Conservation (phyloP, 2,329 filamentous ascomycete species). For the Triangularia setosa region DNA sequence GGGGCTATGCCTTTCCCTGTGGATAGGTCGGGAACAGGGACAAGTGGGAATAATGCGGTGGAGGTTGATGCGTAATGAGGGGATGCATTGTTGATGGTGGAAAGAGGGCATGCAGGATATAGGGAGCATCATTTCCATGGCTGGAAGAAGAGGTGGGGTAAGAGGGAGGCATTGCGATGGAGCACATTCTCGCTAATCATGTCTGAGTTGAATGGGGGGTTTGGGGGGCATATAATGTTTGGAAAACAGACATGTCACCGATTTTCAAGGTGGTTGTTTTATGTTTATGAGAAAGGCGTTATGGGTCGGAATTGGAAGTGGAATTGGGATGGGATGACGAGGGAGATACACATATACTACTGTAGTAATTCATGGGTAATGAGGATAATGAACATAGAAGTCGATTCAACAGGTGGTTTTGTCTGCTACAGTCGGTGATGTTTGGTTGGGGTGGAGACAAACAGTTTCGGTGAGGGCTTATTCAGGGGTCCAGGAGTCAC, state of each 20-base stretch:
- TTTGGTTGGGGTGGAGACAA: neutral
- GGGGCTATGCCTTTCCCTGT: neutral
- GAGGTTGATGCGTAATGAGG: neutral
- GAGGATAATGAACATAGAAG: neutral
- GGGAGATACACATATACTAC: neutral
- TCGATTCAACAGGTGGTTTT: neutral
- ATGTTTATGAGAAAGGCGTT: neutral
- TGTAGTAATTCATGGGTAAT: neutral
- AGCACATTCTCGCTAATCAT: neutral
- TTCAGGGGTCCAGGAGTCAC: neutral
- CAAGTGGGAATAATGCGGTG: neutral
- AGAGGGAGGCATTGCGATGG: neutral
- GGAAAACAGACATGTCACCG: neutral
- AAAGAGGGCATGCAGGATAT: neutral
- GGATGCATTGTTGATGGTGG: neutral
- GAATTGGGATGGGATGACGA: neutral
- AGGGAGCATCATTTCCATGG: neutral
- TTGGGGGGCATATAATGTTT: constrained; percentile 1
- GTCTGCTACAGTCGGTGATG: neutral
- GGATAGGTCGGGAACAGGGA: neutral
- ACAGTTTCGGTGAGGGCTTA: neutral
- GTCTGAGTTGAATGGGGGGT: neutral
- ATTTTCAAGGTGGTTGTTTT: neutral
- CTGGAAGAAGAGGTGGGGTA: neutral
- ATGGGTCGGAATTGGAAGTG: no score